Evolutionary conservation across 176 grass and related monocot species (phyloP), one percentile per base, ranked within the genome.

Genomic region (Musa acuminata): DNA sequence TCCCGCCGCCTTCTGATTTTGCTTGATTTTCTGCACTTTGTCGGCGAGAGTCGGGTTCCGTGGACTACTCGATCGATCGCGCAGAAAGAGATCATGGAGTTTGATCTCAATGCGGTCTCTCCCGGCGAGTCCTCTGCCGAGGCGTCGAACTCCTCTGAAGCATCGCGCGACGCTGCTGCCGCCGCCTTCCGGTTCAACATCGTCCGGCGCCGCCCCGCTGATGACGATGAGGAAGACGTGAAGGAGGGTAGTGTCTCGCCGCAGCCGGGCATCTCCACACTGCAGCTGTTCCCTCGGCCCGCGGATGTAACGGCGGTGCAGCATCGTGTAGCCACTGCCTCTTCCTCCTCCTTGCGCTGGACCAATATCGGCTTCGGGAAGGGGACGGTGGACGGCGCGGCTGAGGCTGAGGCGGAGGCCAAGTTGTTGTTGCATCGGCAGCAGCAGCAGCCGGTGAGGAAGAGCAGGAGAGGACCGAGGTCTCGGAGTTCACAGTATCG

Each of bases 401-500:
- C 35, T 2, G 22, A 13, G 57, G 64, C 2, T 25, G 54, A 16
- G 53, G 13, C 51, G 25, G 23, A 67, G 64, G 64, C n/a, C 19
- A 19, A 19, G 9, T 59, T 52, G 8, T 48, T n/a, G 66, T 67
- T 2, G 4, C 4, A 43, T 5, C 35, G 35, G 35, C 35, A 6
- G 35, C 35, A 43, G n/a, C 77, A 11, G 48, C 79, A 70, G 20
- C 35, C 68, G 73, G 54, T 79, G 68, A 96, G 92, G 92, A 96
- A 96, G 83, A 87, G 84, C 51, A 71, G 92, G 21, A 84, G 92
- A 0, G 92, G 92, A 53, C 92, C 92, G 14, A 83, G 92, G 82
- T 96, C 92, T 13, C 83, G 92, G 9, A 96, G 89, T 78, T 96
- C 92, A 66, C 92, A 96, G 78, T 96, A 96, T 79, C 67, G 92